Evolutionary conservation across 2,329 filamentous ascomycete genomes (phyloP).

Genomic region (Emergomyces pasteurianus): DNA sequence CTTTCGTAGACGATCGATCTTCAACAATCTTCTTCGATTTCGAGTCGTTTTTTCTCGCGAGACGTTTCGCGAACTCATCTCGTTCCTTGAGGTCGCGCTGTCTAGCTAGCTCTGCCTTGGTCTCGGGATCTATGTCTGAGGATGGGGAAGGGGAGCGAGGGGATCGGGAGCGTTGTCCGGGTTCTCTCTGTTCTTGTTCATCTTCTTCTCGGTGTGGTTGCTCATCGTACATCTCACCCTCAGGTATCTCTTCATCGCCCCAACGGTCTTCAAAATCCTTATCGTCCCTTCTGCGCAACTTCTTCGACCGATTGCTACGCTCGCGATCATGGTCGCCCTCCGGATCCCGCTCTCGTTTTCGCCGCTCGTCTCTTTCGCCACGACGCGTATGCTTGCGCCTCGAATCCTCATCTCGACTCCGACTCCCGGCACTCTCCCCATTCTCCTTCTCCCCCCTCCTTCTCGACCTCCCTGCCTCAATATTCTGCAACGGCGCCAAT

Average conservation of each 20-base stretch:
- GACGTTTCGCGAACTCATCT: constrained; percentile 65
- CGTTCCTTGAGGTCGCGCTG: constrained; percentile 60
- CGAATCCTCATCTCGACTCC: constrained; percentile 7
- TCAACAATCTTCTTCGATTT: constrained; percentile 58
- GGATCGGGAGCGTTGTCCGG: constrained; percentile 8
- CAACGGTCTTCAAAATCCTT: constrained; percentile 64
- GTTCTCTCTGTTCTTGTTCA: constrained; percentile 4
- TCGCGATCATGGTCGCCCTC: constrained; percentile 25
- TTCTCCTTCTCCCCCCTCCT: constrained; percentile 20
- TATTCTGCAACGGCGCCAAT: constrained; percentile 18
- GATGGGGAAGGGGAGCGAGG: constrained; percentile 22
- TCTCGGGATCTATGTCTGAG: constrained; percentile 49
- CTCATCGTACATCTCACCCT: constrained; percentile 31
- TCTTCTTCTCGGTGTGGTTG: constrained; percentile 25
- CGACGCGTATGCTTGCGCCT: constrained; percentile 3
- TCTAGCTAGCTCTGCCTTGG: constrained; percentile 45
- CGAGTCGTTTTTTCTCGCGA: constrained; percentile 59
- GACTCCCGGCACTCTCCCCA: constrained; percentile 14
- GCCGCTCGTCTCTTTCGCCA: constrained; percentile 23
- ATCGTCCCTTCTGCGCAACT: constrained; percentile 37
- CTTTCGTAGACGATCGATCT: constrained; percentile 44
- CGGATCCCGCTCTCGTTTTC: constrained; percentile 29
- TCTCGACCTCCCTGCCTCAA: constrained; percentile 25
- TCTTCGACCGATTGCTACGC: constrained; percentile 37
- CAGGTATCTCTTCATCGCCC: constrained; percentile 57